Evolutionary conservation across 2,329 filamentous ascomycete species (phyloP).

Genomic region (Rutstroemia sydowiana): DNA sequence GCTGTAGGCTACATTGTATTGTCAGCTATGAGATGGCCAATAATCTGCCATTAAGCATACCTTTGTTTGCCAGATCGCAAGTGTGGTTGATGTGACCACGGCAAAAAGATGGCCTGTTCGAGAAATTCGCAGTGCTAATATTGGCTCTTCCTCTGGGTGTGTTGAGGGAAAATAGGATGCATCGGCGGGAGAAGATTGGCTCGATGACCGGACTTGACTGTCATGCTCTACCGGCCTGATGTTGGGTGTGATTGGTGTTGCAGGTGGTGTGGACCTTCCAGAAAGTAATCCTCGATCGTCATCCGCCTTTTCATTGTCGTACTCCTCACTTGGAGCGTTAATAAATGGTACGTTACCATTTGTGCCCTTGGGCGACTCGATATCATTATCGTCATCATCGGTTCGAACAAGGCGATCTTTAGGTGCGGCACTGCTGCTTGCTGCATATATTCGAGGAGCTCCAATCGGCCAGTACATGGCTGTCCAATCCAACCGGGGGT

Average conservation of each 20-base stretch:
- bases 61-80: slow-evolving; percentile 97
- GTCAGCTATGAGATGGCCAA: not conserved
- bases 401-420: slow-evolving; percentile 45
- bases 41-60: slow-evolving; percentile 39
- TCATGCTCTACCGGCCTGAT: slow-evolving; percentile 54
- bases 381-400: slow-evolving; percentile 62
- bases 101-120: slow-evolving; percentile 79
- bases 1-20: slow-evolving; percentile 63
- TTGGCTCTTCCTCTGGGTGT: slow-evolving; percentile 45
- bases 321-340: slow-evolving; percentile 21
- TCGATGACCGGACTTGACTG: slow-evolving; percentile 26
- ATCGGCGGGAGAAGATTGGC: slow-evolving; percentile 14
- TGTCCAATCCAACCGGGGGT: slow-evolving; percentile 25
- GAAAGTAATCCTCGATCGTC: slow-evolving; percentile 19
- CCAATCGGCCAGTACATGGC: slow-evolving; percentile 90
- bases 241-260: slow-evolving; percentile 49
- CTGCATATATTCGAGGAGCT: slow-evolving; percentile 75
- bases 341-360: slow-evolving; percentile 31
- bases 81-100: slow-evolving; percentile 73
- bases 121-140: slow-evolving; percentile 69
- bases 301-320: slow-evolving; percentile 24
- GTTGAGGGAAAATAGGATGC: slow-evolving; percentile 9
- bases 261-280: slow-evolving; percentile 36
- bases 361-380: slow-evolving; percentile 33
- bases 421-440: slow-evolving; percentile 56